Evolutionary conservation across 306 rosid species (phyloP), one percentile per base, ranked within the genome.

Genomic region (Mimosa bimucronata): DNA sequence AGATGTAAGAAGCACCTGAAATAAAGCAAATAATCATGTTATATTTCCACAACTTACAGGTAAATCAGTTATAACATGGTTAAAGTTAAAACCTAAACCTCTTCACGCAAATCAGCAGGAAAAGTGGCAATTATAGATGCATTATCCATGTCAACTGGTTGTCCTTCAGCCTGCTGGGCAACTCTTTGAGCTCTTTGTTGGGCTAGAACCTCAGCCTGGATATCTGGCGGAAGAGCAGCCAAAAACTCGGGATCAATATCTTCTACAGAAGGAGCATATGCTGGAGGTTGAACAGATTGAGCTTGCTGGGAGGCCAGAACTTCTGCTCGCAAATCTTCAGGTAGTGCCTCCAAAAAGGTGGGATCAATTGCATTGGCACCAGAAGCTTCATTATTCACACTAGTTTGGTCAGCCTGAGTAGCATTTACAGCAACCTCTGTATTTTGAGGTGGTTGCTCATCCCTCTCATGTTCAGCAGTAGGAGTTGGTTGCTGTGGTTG

Each of bases 221-320:
- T 93, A 80, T 91, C 98, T 50, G 92, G 99, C 77, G 99, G 99
- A 90, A 96, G 99, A 77, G 99, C 99, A 64, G 99, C 99, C 87
- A 96, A 87, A 76, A 96, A 96, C 81, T 96, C 99, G 0, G 99
- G 99, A 81, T 96, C 99, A 88, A 96, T 96, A 86, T 96, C 98
- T 16, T 93, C 97, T 0, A 86, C 98, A 65, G 94, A 97, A 50
- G 98, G 92, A 6, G 94, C 97, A 89, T 87, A 87, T 25, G 90
- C 78, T 76, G 99, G 93, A 76, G 98, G 94, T 65, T 91, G 99
- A 85, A 91, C 85, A 26, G 98, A 84, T 64, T 93, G 99, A 84
- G 97, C 93, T 93, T 93, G 99, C 89, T 96, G 99, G 37, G 98
- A 91, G 79, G 99, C 98, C 76, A 96, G 89, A 80, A 96, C 98